Conservation (phyloP, 2,329 filamentous ascomycete species). For the Fusarium sambucinum region DNA sequence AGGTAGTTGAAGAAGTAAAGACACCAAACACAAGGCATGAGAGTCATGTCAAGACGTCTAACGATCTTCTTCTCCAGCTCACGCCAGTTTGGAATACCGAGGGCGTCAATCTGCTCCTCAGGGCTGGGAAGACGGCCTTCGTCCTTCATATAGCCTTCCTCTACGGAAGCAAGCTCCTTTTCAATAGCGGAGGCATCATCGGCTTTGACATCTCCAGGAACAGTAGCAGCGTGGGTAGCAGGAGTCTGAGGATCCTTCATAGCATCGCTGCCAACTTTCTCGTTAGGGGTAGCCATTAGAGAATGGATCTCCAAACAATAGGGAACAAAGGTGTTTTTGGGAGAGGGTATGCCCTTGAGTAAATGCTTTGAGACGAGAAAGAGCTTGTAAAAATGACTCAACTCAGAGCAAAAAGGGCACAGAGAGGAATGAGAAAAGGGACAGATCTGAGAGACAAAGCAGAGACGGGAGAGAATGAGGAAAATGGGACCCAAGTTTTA, state of each 20-base stretch:
- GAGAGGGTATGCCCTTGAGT: not conserved
- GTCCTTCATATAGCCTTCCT: constrained; percentile 14
- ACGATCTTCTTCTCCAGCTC: constrained; percentile 28
- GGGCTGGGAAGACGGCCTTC: constrained; percentile 15
- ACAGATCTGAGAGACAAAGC: not conserved
- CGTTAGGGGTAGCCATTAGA: not conserved
- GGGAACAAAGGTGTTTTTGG: rapidly evolving
- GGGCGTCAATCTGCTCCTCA: constrained; percentile 20
- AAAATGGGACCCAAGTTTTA: constrained; percentile 4
- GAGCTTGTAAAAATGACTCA: not conserved
- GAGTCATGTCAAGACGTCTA: constrained; percentile 18
- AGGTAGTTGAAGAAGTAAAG: constrained; percentile 31
- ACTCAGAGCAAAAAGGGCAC: not conserved
- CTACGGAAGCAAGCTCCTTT: constrained; percentile 12
- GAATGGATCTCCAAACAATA: not conserved
- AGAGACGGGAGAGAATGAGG: not conserved
- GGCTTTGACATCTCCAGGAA: not conserved
- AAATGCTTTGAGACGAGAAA: not conserved
- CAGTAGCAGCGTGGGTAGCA: not conserved
- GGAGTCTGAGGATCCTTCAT: not conserved
- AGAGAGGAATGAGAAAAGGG: not conserved
- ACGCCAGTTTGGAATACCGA: constrained; percentile 15
- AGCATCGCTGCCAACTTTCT: constrained; percentile 6
- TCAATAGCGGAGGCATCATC: not conserved
- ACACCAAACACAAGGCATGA: constrained; percentile 27